These are phyloP conservation scores for Pichia nanzhaoensis DNA, from an alignment of 805 yeast genomes.

Conservation along the genomic window DNA sequence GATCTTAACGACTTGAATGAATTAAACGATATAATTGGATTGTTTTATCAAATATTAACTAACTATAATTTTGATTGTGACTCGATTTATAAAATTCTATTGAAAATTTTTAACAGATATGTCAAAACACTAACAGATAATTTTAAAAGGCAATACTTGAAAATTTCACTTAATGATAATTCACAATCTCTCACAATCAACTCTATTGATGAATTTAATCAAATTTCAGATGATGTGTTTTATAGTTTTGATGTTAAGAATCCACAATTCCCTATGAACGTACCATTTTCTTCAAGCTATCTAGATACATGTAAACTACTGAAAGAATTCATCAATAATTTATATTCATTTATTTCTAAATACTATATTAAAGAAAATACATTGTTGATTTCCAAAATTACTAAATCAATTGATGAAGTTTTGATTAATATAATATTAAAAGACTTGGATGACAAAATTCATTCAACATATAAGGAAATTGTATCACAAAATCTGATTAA, in stretches of 20 bases:
- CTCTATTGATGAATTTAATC: constrained; percentile 51
- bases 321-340: constrained; percentile 55
- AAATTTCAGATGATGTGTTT: constrained; percentile 42
- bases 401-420: constrained; percentile 61
- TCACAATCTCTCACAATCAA: constrained; percentile 80
- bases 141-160: constrained; percentile 56
- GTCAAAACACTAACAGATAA: constrained; percentile 48
- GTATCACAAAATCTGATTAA: constrained; percentile 84
- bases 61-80: constrained; percentile 55
- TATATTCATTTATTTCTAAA: constrained; percentile 57
- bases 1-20: constrained; percentile 41
- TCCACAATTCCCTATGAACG: constrained; percentile 46
- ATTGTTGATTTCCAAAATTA: constrained; percentile 51
- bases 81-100: constrained; percentile 55
- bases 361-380: constrained; percentile 60
- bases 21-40: constrained; percentile 59
- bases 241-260: constrained; percentile 20
- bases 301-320: constrained; percentile 79
- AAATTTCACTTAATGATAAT: constrained; percentile 68
- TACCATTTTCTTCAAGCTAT: constrained; percentile 86
- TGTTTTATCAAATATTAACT: constrained; percentile 70
- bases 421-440: constrained; percentile 60
- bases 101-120: constrained; percentile 52
- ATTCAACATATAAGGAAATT: constrained; percentile 78
- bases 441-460: constrained; percentile 53